A percentile compares a stretch with the other conserved stretches of the same genome.
Conservation (phyloP, 2,329 filamentous ascomycete genomes). For the Aquanectria penicillioides region DNA sequence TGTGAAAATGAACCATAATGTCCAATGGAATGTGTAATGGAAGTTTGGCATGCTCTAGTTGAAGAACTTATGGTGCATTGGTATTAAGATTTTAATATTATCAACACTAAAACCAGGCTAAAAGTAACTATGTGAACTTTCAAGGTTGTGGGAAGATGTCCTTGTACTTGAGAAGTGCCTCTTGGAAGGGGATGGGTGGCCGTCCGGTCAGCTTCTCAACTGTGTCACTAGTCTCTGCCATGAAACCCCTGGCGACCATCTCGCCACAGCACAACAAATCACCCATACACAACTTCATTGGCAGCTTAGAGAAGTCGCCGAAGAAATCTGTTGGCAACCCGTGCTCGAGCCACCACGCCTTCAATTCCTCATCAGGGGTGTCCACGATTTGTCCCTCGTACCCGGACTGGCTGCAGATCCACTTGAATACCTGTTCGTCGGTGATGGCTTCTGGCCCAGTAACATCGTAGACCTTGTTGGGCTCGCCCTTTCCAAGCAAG, state of each 20-base stretch:
- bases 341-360: slow-evolving; percentile 35
- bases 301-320: slow-evolving; percentile 37
- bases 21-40: too few species aligned
- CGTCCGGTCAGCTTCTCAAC: slow-evolving; percentile 37
- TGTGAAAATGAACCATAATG: too few species aligned
- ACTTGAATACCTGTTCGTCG: slow-evolving; percentile 34
- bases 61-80: too few species aligned
- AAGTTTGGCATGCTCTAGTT: too few species aligned
- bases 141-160: slow-evolving; percentile 30
- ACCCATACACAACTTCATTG: slow-evolving; percentile 39
- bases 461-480: slow-evolving; percentile 36
- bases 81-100: too few species aligned
- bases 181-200: slow-evolving; percentile 30
- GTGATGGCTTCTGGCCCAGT: slow-evolving; percentile 33
- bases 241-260: slow-evolving; percentile 33
- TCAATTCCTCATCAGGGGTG: slow-evolving; percentile 35
- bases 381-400: slow-evolving; percentile 35
- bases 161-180: slow-evolving; percentile 35
- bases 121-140: not conserved
- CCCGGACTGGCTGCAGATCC: slow-evolving; percentile 33
- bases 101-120: too few species aligned
- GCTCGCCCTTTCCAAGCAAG: slow-evolving; percentile 31
- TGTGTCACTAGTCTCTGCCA: slow-evolving; percentile 32
- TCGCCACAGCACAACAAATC: slow-evolving; percentile 38
- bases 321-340: slow-evolving; percentile 34